phyloP scores from a whole-genome alignment of 208 protist genomes.

The Trypanosoma vivax region DNA sequence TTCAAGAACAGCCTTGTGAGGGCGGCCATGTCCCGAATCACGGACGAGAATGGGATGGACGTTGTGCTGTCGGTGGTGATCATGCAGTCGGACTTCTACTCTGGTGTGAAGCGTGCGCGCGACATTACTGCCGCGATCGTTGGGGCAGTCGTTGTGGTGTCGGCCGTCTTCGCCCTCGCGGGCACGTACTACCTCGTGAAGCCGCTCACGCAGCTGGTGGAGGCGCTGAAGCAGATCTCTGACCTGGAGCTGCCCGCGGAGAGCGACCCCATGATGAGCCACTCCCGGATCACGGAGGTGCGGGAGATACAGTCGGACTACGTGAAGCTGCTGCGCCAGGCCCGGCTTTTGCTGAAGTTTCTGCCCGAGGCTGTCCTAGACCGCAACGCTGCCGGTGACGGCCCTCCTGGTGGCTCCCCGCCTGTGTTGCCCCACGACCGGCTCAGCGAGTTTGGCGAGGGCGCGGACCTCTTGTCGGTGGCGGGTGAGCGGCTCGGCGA shows the following conservation, averaged over 20 bases:
- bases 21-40: conserved; percentile 44
- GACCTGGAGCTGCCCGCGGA: conserved; percentile 37
- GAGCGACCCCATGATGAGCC: conserved; percentile 9
- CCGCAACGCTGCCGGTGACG: not conserved
- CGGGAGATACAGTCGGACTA: conserved; percentile 17
- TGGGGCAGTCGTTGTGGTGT: conserved; percentile 24
- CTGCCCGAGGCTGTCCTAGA: conserved; percentile 18
- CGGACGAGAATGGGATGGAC: conserved; percentile 47
- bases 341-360: conserved; percentile 12
- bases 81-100: conserved; percentile 46
- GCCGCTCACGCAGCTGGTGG: conserved; percentile 36
- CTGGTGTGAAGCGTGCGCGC: conserved; percentile 27
- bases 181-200: conserved; percentile 32
- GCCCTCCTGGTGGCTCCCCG: not conserved
- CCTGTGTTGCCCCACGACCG: too few relatives aligned
- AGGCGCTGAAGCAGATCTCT: conserved; percentile 38
- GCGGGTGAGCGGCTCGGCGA: conserved; percentile 8
- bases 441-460: too few relatives aligned
- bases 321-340: conserved; percentile 14
- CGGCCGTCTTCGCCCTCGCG: conserved; percentile 33
- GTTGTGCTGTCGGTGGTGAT: conserved; percentile 46
- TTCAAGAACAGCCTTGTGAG: conserved; percentile 29
- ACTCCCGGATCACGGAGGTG: conserved; percentile 15
- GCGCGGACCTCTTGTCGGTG: too few relatives aligned
- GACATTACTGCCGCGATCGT: conserved; percentile 23